phyloP scores from a whole-genome alignment of 75 land plant species.

The Selaginella moellendorffii region DNA sequence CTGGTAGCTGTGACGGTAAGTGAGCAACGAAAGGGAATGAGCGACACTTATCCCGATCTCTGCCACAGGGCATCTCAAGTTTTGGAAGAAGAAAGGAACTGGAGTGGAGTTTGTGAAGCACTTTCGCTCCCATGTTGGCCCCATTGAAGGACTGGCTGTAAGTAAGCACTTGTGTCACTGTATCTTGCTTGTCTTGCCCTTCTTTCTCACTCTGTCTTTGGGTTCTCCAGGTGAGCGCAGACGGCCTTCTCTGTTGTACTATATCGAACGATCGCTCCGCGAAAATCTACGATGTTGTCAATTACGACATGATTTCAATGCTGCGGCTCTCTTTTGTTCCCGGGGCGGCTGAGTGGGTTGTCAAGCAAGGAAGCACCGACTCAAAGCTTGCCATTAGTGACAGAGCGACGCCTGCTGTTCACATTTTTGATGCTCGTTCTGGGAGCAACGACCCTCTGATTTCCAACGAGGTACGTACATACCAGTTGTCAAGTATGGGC shows the following conservation, averaged over 20 bases:
- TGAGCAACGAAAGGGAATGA: background rate
- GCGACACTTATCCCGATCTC: background rate
- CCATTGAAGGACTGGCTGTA: slow-evolving; percentile 94
- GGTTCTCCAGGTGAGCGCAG: slow-evolving; percentile 78
- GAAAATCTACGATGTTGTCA: slow-evolving; percentile 92
- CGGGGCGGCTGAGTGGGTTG: slow-evolving; percentile 87
- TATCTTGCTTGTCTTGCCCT: background rate
- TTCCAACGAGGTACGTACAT: slow-evolving; percentile 46
- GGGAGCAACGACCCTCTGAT: slow-evolving; percentile 70
- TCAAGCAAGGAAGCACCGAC: slow-evolving; percentile 80
- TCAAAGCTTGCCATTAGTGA: slow-evolving; percentile 90
- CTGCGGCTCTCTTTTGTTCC: slow-evolving; percentile 64
- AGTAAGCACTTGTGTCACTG: slow-evolving; percentile 23
- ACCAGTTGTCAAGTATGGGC: background rate
- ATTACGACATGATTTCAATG: slow-evolving; percentile 99
- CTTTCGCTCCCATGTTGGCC: slow-evolving; percentile 89
- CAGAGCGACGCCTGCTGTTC: slow-evolving; percentile 43
- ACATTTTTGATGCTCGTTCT: slow-evolving; percentile 82
- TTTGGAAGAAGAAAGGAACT: slow-evolving; percentile 86
- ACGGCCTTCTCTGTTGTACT: slow-evolving; percentile 96
- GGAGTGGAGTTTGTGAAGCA: slow-evolving; percentile 99
- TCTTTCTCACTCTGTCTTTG: background rate
- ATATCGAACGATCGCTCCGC: slow-evolving; percentile 76
- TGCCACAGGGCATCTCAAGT: slow-evolving; percentile 84
- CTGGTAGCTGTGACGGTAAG: slow-evolving; percentile 94